phyloP scores from a whole-genome alignment of 331 rosid genomes.

The Phaseolus coccineus region DNA sequence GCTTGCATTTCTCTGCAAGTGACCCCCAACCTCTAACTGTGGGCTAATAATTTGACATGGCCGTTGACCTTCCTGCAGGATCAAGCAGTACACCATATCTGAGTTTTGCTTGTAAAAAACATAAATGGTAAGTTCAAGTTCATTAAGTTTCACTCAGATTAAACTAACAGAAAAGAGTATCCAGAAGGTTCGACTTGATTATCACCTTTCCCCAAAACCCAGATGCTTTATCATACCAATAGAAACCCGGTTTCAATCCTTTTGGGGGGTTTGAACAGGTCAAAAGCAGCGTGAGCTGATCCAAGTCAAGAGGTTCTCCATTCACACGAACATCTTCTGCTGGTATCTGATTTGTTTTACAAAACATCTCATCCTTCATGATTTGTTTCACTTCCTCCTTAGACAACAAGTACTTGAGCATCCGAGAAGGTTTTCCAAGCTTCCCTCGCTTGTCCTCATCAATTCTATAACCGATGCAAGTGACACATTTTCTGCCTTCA shows the following conservation, averaged over 20 bases:
- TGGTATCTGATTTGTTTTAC: constrained; percentile 69
- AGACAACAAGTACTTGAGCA: constrained; percentile 65
- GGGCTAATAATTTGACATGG: constrained; percentile 74
- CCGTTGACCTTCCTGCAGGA: constrained; percentile 63
- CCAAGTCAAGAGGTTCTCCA: constrained; percentile 51
- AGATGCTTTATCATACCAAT: constrained; percentile 83
- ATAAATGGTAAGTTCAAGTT: constrained; percentile 17
- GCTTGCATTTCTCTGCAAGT: constrained; percentile 57
- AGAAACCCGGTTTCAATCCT: constrained; percentile 71
- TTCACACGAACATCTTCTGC: constrained; percentile 59
- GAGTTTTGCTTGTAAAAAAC: neutral
- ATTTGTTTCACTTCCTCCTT: constrained; percentile 51
- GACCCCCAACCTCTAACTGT: constrained; percentile 61
- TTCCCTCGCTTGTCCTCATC: constrained; percentile 62
- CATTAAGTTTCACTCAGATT: constrained; percentile 4
- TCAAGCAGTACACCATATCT: constrained; percentile 35
- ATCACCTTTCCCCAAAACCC: constrained; percentile 94
- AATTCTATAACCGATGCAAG: constrained; percentile 67
- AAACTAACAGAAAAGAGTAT: neutral
- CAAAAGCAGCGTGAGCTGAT: constrained; percentile 52
- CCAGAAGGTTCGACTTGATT: neutral
- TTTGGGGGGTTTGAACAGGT: constrained; percentile 67
- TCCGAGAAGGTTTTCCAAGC: constrained; percentile 62
- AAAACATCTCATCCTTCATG: constrained; percentile 58
- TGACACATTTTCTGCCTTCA: constrained; percentile 80